A percentile compares a stretch with the other conserved stretches of the same genome.
Conservation (phyloP, 768 basidiomycete genomes). For the Pisolithus tinctorius region DNA sequence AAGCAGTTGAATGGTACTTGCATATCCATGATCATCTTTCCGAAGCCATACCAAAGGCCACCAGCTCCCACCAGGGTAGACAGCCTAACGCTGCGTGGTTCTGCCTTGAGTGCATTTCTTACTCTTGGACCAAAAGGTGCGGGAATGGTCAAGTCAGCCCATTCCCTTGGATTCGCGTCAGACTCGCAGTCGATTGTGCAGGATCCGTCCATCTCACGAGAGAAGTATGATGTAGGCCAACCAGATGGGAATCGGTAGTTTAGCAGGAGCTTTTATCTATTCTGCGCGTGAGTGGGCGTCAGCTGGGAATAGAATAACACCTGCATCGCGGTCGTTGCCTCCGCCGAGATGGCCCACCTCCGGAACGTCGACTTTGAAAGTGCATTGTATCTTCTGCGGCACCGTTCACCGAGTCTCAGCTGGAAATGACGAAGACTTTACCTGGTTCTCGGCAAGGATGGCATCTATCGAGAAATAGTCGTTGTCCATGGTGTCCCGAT, state of each 20-base stretch:
- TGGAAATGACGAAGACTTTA: constrained; percentile 17
- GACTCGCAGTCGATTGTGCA: not conserved
- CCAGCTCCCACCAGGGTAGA: constrained; percentile 81
- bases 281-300: constrained; percentile 7
- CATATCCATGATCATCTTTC: constrained; percentile 81
- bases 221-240: constrained; percentile 80
- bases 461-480: constrained; percentile 92
- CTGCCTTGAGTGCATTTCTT: constrained; percentile 82
- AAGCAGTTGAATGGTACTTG: constrained; percentile 27
- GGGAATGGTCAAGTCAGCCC: constrained; percentile 85
- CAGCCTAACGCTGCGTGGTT: constrained; percentile 78
- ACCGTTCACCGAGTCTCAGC: not conserved
- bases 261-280: constrained; percentile 73
- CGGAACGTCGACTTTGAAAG: constrained; percentile 79
- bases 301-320: constrained; percentile 17
- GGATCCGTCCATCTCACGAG: constrained; percentile 41
- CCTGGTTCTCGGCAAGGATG: constrained; percentile 90
- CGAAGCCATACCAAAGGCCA: constrained; percentile 90
- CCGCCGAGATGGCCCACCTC: constrained; percentile 88
- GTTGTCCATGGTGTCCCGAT: constrained; percentile 55
- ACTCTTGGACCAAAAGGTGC: constrained; percentile 70
- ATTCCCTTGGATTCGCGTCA: constrained; percentile 48
- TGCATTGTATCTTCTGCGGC: constrained; percentile 84
- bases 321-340: constrained; percentile 75
- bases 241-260: constrained; percentile 86